Base-by-base conservation (phyloP, 140 eudicot species). In the Erigeron philadelphicus region DNA sequence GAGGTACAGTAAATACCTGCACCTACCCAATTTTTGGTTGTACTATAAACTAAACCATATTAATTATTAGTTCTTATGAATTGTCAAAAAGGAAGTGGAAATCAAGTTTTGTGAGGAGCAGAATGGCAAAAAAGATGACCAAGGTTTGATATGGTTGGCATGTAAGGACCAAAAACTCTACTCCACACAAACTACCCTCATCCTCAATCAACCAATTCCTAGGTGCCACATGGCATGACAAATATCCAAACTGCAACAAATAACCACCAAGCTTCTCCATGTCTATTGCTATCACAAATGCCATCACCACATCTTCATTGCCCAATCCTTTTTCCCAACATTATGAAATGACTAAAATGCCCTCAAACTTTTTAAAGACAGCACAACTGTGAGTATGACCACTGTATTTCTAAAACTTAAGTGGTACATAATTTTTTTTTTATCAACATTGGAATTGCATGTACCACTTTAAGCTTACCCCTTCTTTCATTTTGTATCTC, bases 221-320 rank as follows among this genome's bases (percentile, higher is more conserved):
- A 68, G 11, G 31, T 73, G 95, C 94, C 97, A 90, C 81, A 73
- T 90, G 93, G 79, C 86, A 73, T 42, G 17, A 11, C 67, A 72
- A 76, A 87, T 87, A 85, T 87, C 95, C 90, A 85, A 83, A 81
- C 82, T 71, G 69, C 78, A 84, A 65, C 75, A 78, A 81, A 84
- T 86, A 62, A 78, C 85, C 83, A 89, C 95, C 96, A 88, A 72
- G 87, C 83, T 78, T 84, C 86, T 76, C 74, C 95, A 80, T 84
- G 50, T 86, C 81, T 78, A 72, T 58, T 61, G 70, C 70, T 86
- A 78, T 78, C 85, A 72, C 73, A 71, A 74, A 83, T 76, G 73
- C 75, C 76, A 80, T 61, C 71, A 68, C 79, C 80, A 62, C 83
- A 79, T 79, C 80, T 79, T 62, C 68, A 79, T 44, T 35, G 60